Evolutionary conservation across 805 yeast genomes (phyloP).

Genomic region (Saccharomycopsis sp.): DNA sequence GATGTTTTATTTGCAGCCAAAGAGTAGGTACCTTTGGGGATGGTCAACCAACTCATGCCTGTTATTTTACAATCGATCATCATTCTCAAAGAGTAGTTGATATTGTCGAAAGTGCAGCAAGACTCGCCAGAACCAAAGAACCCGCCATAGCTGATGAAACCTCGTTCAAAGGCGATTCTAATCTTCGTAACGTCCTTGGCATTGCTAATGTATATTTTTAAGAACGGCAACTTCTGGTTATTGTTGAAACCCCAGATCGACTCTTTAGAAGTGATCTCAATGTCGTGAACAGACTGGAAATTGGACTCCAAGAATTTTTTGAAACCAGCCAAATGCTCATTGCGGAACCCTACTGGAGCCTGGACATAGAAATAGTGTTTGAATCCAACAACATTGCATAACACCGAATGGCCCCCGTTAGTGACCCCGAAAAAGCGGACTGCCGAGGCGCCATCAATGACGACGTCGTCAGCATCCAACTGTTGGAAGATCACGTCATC

Average conservation of each 20-base stretch:
- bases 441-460: constrained; percentile 45
- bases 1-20: constrained; percentile 44
- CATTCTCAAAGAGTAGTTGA: constrained; percentile 73
- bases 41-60: constrained; percentile 95
- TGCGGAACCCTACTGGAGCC: constrained; percentile 69
- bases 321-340: constrained; percentile 42
- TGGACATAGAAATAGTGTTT: constrained; percentile 87
- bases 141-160: constrained; percentile 57
- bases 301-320: constrained; percentile 36
- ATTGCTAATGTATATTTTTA: constrained; percentile 61
- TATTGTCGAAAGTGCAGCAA: constrained; percentile 76
- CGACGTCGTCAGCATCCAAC: constrained; percentile 85
- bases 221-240: constrained; percentile 65
- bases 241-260: constrained; percentile 93
- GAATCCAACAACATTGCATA: constrained; percentile 86
- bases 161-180: constrained; percentile 77
- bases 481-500: constrained; percentile 75
- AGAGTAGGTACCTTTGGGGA: constrained; percentile 65
- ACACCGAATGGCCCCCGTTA: constrained; percentile 73
- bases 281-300: constrained; percentile 50
- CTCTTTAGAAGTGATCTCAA: constrained; percentile 65
- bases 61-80: constrained; percentile 90
- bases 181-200: constrained; percentile 59
- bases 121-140: constrained; percentile 46
- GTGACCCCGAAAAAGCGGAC: constrained; percentile 93